These are phyloP conservation scores for Purpureocillium lavendulum DNA, from an alignment of 2,329 filamentous ascomycete species.

Conservation along the genomic window DNA sequence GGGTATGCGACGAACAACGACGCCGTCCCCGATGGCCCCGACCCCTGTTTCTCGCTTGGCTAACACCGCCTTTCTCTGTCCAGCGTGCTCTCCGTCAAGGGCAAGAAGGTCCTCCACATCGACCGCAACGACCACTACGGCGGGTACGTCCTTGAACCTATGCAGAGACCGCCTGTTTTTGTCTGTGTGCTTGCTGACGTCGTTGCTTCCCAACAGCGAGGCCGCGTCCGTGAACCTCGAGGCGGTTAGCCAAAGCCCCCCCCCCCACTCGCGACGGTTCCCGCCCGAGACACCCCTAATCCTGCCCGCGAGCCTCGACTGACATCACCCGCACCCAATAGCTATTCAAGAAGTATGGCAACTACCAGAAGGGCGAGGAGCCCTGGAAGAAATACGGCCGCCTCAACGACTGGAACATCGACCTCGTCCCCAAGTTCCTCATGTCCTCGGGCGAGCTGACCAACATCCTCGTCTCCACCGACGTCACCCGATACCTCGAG, in stretches of 20 bases:
- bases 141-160: slow-evolving; percentile 50
- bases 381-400: slow-evolving; percentile 98
- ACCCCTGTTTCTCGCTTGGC: background rate
- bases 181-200: too few relatives aligned
- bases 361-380: slow-evolving; percentile 69
- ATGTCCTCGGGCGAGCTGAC: slow-evolving; percentile 98
- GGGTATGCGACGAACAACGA: slow-evolving; percentile 51
- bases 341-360: slow-evolving; percentile 97
- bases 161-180: background rate
- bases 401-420: slow-evolving; percentile 98
- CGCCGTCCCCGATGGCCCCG: background rate
- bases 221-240: slow-evolving; percentile 96
- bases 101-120: slow-evolving; percentile 98
- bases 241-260: slow-evolving; percentile 49
- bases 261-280: slow-evolving; percentile 4
- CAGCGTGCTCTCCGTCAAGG: slow-evolving; percentile 91
- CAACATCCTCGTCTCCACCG: slow-evolving; percentile 95
- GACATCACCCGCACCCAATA: slow-evolving; percentile 24
- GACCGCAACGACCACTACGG: slow-evolving; percentile 98
- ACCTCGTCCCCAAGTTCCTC: slow-evolving; percentile 94
- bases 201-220: slow-evolving; percentile 44
- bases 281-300: slow-evolving; percentile 6
- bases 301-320: slow-evolving; percentile 5
- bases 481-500: slow-evolving; percentile 80
- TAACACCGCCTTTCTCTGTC: slow-evolving; percentile 22